Base-by-base conservation (phyloP, 192 early-diverging fungal genomes). In the Podila verticillata region DNA sequence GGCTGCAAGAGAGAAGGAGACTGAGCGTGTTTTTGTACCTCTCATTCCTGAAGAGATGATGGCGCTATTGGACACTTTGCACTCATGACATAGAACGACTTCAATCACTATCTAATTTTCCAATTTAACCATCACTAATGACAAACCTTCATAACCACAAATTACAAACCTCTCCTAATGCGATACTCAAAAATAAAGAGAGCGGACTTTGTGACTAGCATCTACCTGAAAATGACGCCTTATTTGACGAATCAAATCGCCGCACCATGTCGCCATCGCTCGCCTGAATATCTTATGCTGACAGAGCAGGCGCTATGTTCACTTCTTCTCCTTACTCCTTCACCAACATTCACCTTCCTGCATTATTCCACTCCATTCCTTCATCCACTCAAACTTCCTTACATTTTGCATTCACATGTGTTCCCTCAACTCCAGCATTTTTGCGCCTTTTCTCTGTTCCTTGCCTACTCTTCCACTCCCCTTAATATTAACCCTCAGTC, bases 1-100 rank as follows among this genome's bases (percentile, higher is more conserved):
- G 49, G 68, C 65, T 9, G 49, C 44, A 7, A 48, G 68, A 12
- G 75, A 62, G 24, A 65, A 56, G 19, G 61, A 31, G n/a, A 17
- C 49, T 10, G 70, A 72, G 35, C 59, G 65, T 29, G 47, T 64
- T 19, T 80, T 65, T 68, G 60, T 68, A n/a, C 77, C 77, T 5
- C 39, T 63, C 12, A 80, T 80, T 54, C 77, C 77, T 17, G 70
- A 80, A 34, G 65, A 80, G 10, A 66, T 72, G 61, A 68, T 80
- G 70, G 49, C 61, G 7, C n/a, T 60, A 19, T 44, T 79, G 34
- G 68, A 70, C 39, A 72, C 57, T 32, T 66, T 44, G 39, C 17
- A 39, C 15, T 39, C 39, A 39, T 34, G 32, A 34, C 32, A 34
- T 15, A 44, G 39, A 44, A 44, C n/a, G 32, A 5, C 32, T 34